Conservation (phyloP, 805 yeast species). For the Metschnikowia lochheadii region DNA sequence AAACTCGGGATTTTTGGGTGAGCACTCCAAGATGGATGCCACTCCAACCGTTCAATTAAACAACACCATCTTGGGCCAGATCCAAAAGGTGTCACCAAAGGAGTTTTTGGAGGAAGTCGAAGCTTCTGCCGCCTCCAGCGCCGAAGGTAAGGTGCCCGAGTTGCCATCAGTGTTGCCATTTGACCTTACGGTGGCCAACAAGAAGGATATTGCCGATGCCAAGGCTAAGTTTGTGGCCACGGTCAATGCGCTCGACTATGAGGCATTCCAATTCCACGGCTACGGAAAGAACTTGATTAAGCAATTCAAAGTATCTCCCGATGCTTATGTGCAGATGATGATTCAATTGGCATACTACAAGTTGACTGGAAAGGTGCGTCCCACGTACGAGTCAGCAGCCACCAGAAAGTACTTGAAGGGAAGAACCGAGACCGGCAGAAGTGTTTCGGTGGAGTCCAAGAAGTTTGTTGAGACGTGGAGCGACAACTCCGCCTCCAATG, state of each 20-base stretch:
- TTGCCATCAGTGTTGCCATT: constrained; percentile 41
- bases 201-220: constrained; percentile 53
- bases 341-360: constrained; percentile 89
- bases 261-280: constrained; percentile 75
- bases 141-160: constrained; percentile 14
- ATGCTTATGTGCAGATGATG: constrained; percentile 86
- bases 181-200: constrained; percentile 52
- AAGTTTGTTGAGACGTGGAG: constrained; percentile 74
- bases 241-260: constrained; percentile 66
- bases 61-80: constrained; percentile 60
- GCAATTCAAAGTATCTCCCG: constrained; percentile 83
- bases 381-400: constrained; percentile 95
- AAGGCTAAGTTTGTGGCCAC: constrained; percentile 50
- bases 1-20: constrained; percentile 89
- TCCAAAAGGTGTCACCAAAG: constrained; percentile 45
- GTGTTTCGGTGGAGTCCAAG: constrained; percentile 69
- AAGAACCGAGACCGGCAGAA: constrained; percentile 89
- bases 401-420: constrained; percentile 87
- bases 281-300: constrained; percentile 86
- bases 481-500: constrained; percentile 44
- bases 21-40: constrained; percentile 98
- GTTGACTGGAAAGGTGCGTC: constrained; percentile 71
- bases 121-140: constrained; percentile 8
- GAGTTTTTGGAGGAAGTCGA: constrained; percentile 27
- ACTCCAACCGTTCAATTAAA: constrained; percentile 89